Evolutionary conservation across 805 yeast genomes (phyloP), one percentile per base, ranked within the genome.

Genomic region (Yarrowia divulgata): DNA sequence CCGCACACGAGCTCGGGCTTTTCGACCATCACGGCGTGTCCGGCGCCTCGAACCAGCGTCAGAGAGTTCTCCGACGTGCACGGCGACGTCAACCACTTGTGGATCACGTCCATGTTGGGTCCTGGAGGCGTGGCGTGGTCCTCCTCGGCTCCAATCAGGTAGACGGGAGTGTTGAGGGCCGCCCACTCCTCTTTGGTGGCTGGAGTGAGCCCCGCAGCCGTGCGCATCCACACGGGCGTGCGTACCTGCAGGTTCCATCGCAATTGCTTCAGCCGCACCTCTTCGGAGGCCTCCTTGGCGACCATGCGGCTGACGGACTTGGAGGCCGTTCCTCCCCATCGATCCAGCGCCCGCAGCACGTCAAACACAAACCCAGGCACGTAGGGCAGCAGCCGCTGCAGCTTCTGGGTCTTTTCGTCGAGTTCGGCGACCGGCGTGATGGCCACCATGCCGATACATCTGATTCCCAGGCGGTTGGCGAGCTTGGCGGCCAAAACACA

Each of bases 221-320:
- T 87, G 67, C 81, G 80, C 68, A 90, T 77, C 75, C 90, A 83
- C 1, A 85, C 79, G 9, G 72, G 71, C 0, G 92, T 83, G 63
- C 84, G 81, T 16, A 88, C 84, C 76, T 88, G 91, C 71, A 89
- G 74, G 75, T 90, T 90, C 89, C 91, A 88, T 60, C 91, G 78
- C 48, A 90, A 81, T 76, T 90, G 96, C 19, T 87, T 79, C 54
- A 83, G 74, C 66, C 85, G 83, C 60, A 82, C 82, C 73, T 78
- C 81, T 18, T 74, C 73, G 18, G 73, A 68, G 9, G 73, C 72
- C 3, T 70, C 58, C 13, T 76, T 72, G 23, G 78, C 79, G 1
- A 88, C 79, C 79, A 87, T 88, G 19, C 90, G 79, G 29, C 75
- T 73, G n/a, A 90, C 91, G 55, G 91, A 86, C 3, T 77, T 72